Base-by-base conservation (phyloP, 495 filamentous ascomycete genomes). In the Neurospora sp. region DNA sequence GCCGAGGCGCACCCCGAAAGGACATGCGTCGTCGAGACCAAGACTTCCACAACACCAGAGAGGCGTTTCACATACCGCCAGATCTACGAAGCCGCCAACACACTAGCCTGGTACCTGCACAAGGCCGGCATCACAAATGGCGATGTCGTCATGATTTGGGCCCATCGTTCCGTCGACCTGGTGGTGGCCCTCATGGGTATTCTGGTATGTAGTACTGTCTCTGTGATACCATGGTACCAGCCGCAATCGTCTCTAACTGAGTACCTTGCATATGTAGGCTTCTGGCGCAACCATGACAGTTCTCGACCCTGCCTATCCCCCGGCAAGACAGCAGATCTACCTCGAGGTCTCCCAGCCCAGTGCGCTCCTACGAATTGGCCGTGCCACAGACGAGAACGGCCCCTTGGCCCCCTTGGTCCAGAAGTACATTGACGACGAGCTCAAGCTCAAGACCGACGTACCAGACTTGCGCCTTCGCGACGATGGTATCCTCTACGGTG, bases 81-180 rank as follows among this genome's bases (percentile, higher is more conserved):
- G 77, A 97, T 99, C 73, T 89, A 94, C 78, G 90, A 97, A 81
- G 91, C 91, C 1, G 91, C 92, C 12, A 96, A 97, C 77, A 85
- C 89, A 12, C 83, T 98, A 5, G 91, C 92, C 9, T 91, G 94
- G 81, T 86, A 96, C 76, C 84, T 98, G 38, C 86, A 93, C 53
- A 82, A 89, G 40, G 85, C 87, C 71, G 95, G 94, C 37, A 84
- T 94, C 70, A 84, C 90, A 45, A 85, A 89, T 71, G 94, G 93
- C 14, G 95, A 98, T 69, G 94, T 98, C 35, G 92, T 97, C 71
- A 97, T 97, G 94, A 90, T 95, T 70, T 98, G 91, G 80, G 93
- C 93, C 39, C 87, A 97, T 79, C 88, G 95, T 5, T 87, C 88
- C 14, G 91, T 94, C 7, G 92, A 94, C 73, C 80, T 94, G 20